Conservation (phyloP, 352 stramenopile species). For the Phytophthora sp. region DNA sequence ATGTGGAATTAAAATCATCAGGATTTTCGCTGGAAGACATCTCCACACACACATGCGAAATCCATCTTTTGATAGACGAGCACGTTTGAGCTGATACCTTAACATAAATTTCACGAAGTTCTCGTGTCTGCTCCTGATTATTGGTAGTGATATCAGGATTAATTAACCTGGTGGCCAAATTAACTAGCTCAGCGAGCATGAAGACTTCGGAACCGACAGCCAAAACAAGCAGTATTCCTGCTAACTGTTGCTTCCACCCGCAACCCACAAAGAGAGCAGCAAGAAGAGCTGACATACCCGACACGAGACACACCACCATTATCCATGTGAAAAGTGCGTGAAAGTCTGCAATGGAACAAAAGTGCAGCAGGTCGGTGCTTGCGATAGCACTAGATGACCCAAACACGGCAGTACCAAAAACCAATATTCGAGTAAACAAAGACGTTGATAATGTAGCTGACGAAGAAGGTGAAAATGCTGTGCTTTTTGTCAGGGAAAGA, state of each 20-base stretch:
- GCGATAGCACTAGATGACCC: slow-evolving; percentile 21
- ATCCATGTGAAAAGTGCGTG: slow-evolving; percentile 34
- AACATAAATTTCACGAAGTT: slow-evolving; percentile 24
- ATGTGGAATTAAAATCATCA: slow-evolving; percentile 23
- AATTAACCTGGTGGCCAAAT: slow-evolving; percentile 15
- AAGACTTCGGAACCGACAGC: slow-evolving; percentile 19
- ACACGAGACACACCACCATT: slow-evolving; percentile 33
- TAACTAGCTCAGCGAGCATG: slow-evolving; percentile 21
- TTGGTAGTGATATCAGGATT: background rate
- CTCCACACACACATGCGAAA: slow-evolving; percentile 32
- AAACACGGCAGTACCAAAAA: slow-evolving; percentile 10
- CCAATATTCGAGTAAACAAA: slow-evolving; percentile 7
- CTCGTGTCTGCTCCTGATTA: background rate
- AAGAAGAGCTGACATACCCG: slow-evolving; percentile 26
- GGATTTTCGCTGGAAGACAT: background rate
- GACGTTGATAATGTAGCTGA: background rate
- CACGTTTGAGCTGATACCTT: slow-evolving; percentile 30
- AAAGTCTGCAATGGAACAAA: slow-evolving; percentile 35
- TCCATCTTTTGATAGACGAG: slow-evolving; percentile 29
- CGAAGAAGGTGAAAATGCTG: background rate
- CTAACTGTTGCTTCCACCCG: slow-evolving; percentile 20
- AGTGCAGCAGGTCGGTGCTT: slow-evolving; percentile 31
- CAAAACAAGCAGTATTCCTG: slow-evolving; percentile 21
- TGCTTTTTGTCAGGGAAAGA: background rate
- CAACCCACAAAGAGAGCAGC: slow-evolving; percentile 23